Conservation (phyloP, 306 rosid genomes). For the Ceratonia siliqua region DNA sequence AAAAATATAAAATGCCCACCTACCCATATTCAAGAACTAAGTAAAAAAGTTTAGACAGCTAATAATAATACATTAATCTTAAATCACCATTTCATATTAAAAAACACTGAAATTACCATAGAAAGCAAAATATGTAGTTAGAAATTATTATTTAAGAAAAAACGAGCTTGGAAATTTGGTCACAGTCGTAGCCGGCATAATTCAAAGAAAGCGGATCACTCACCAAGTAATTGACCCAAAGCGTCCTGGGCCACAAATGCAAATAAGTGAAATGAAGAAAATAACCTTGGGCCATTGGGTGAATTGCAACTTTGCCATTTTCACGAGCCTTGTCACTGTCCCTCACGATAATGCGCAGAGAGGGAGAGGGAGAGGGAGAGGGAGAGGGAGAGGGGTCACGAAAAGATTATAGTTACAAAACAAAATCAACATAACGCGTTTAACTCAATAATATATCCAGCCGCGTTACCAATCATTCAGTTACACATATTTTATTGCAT, state of each 20-base stretch:
- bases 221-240: constrained; percentile 30
- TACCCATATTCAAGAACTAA: too few species aligned
- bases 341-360: constrained; percentile 50
- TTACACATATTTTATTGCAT: constrained; percentile 35
- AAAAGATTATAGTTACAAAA: constrained; percentile 53
- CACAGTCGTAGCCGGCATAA: constrained; percentile 34
- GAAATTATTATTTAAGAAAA: too few species aligned
- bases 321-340: constrained; percentile 91
- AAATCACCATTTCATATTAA: too few species aligned
- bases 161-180: not conserved
- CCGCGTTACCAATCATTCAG: not conserved
- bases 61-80: too few species aligned
- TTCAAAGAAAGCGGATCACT: constrained; percentile 20
- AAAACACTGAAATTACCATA: too few species aligned
- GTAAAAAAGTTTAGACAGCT: too few species aligned
- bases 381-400: constrained; percentile 59
- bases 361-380: constrained; percentile 47
- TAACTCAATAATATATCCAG: constrained; percentile 6
- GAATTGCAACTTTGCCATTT: constrained; percentile 50
- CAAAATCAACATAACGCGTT: constrained; percentile 66
- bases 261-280: constrained; percentile 33
- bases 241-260: constrained; percentile 32
- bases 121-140: too few species aligned
- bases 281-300: not conserved
- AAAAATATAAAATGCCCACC: too few species aligned